Evolutionary conservation across 805 yeast species (phyloP), one percentile per base, ranked within the genome.

Genomic region (Barnettozyma populi): DNA sequence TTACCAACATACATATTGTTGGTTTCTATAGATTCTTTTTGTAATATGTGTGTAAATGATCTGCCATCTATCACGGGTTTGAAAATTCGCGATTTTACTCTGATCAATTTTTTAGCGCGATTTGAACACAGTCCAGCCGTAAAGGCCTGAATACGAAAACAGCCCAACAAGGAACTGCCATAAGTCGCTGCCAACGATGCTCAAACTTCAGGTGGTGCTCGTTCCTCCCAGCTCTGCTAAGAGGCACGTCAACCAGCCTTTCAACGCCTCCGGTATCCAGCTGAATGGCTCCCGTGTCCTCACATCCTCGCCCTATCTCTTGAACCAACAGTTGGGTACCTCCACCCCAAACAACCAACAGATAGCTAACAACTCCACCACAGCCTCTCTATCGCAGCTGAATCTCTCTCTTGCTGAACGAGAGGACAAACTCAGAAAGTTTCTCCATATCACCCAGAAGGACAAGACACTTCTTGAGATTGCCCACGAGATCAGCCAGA

Each of bases 381-480:
- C 37, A 7, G 21, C 42, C n/a, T 16, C 40, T 13, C n/a, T 36
- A 18, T 24, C 44, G 29, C 47, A 16, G 7, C 42, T 8, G 27
- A 37, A 32, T 21, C 19, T 16, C 16, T 55, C 32, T 13, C 54
- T 54, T 47, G 64, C 41, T 56, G 63, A 51, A 44, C 62, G 43
- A 44, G 56, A 54, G 24, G 67, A 46, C n/a, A 45, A 43, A 53
- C 59, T 56, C 50, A 70, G 72, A 58, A 80, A 81, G 62, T 84
- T 87, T 57, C 72, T 87, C 19, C 87, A 83, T 57, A 71, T 87
- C 46, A 79, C 89, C 0, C 67, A 70, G 5, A 72, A 77, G 8
- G 53, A 68, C 0, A 71, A 73, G 46, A 61, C 76, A 1, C 63
- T 87, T 37, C 63, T 68, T 8, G 68, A 69, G 1, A 74, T 85